Evolutionary conservation across 495 filamentous ascomycete species (phyloP).

Genomic region (Diplogelasinospora grovesii): DNA sequence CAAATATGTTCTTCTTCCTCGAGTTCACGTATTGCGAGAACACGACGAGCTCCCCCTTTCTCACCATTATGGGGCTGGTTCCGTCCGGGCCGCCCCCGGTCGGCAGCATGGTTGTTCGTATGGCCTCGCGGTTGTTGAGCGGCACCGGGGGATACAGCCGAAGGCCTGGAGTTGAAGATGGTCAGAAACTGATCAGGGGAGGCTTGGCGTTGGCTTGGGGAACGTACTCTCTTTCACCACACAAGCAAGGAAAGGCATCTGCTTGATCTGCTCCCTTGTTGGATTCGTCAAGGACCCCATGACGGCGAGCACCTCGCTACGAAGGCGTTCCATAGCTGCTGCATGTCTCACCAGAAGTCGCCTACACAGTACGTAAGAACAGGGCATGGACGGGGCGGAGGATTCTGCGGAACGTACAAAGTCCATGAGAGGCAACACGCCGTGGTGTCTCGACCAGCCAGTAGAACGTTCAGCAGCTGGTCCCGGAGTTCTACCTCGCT

Average conservation of each 20-base stretch:
- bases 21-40: slow-evolving; percentile 64
- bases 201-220: slow-evolving; percentile 7
- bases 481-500: slow-evolving; percentile 8
- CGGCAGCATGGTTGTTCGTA: slow-evolving; percentile 40
- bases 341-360: slow-evolving; percentile 30
- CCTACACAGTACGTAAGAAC: slow-evolving; percentile 12
- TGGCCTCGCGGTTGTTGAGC: slow-evolving; percentile 46
- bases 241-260: slow-evolving; percentile 35
- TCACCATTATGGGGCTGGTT: slow-evolving; percentile 49
- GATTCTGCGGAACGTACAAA: slow-evolving; percentile 17
- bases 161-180: slow-evolving; percentile 11
- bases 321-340: slow-evolving; percentile 21
- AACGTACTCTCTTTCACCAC: slow-evolving; percentile 36
- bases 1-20: slow-evolving; percentile 41
- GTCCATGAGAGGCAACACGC: slow-evolving; percentile 33
- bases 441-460: slow-evolving; percentile 18
- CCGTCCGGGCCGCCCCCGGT: slow-evolving; percentile 43
- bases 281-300: slow-evolving; percentile 17
- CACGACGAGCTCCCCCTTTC: slow-evolving; percentile 60
- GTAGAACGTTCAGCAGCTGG: slow-evolving; percentile 14
- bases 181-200: slow-evolving; percentile 7
- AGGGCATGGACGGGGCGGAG: background rate
- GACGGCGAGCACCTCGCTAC: slow-evolving; percentile 21
- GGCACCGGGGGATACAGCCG: slow-evolving; percentile 56
- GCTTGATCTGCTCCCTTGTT: slow-evolving; percentile 29